phyloP scores from a whole-genome alignment of 2,329 filamentous ascomycete genomes.

The Cordyceps cicadae region DNA sequence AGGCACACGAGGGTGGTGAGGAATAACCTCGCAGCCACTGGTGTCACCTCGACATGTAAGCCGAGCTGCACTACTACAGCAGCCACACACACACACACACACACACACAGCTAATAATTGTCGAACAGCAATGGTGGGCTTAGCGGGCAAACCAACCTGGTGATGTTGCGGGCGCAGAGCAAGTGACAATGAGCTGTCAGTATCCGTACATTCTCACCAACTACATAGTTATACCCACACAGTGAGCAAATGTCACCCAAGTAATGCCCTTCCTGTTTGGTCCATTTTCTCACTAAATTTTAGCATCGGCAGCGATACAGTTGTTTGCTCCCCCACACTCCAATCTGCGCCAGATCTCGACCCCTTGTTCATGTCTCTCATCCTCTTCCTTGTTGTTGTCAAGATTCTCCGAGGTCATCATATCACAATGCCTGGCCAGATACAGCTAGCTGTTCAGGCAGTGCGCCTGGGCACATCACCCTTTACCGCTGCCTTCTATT shows the following conservation, averaged over 20 bases:
- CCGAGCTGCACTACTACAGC: not conserved
- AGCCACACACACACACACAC: too few relatives aligned
- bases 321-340: not conserved
- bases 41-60: not conserved
- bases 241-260: slow-evolving; percentile 1
- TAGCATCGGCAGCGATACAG: not conserved
- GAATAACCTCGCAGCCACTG: not conserved
- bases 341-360: not conserved
- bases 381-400: not conserved
- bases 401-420: not conserved
- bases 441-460: not conserved
- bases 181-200: not conserved
- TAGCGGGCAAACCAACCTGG: not conserved
- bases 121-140: not conserved
- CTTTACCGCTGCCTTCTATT: not conserved
- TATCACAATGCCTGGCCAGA: not conserved
- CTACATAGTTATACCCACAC: slow-evolving; percentile 2
- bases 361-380: not conserved
- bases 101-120: too few relatives aligned
- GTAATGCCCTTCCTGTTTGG: not conserved
- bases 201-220: not conserved
- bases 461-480: not conserved
- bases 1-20: not conserved
- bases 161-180: not conserved
- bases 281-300: not conserved